Conservation (phyloP, 2,329 filamentous ascomycete genomes). For the Trichoderma sp. region DNA sequence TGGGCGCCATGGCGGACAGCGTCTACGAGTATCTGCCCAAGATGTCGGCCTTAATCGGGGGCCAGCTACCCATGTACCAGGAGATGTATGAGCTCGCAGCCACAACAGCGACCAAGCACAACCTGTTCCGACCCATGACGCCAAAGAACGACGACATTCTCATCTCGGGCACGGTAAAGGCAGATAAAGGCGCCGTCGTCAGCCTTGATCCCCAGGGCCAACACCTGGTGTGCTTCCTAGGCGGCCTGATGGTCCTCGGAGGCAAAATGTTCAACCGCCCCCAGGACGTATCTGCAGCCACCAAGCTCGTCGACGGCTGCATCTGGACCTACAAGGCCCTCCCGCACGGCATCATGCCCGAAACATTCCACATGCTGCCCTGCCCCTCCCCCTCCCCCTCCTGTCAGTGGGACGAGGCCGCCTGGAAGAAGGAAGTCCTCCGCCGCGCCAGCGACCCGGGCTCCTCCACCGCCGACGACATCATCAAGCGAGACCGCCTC, state of each 20-base stretch:
- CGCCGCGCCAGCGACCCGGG: conserved; percentile 23
- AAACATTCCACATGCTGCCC: conserved; percentile 43
- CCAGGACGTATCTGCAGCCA: conserved; percentile 46
- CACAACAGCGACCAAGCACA: conserved; percentile 56
- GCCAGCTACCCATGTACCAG: conserved; percentile 56
- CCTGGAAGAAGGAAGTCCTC: conserved; percentile 37
- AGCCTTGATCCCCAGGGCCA: conserved; percentile 45
- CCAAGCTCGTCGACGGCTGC: conserved; percentile 53
- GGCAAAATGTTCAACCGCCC: conserved; percentile 52
- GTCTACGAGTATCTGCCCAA: conserved; percentile 61
- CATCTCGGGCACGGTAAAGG: conserved; percentile 54
- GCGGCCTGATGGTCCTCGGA: conserved; percentile 63
- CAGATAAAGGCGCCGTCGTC: conserved; percentile 41
- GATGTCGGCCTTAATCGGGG: conserved; percentile 64
- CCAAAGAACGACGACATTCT: conserved; percentile 61
- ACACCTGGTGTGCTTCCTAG: conserved; percentile 64
- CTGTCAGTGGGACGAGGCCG: conserved; percentile 38
- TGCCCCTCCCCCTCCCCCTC: conserved; percentile 32
- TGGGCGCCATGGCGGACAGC: conserved; percentile 54
- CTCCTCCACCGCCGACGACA: conserved; percentile 25
- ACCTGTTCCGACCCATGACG: conserved; percentile 70
- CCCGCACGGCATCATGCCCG: conserved; percentile 56
- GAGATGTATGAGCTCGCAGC: conserved; percentile 62
- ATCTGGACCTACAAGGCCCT: conserved; percentile 55
- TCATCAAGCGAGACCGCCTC: conserved; percentile 34